Base-by-base conservation (phyloP, 768 basidiomycete species). In the Candolleomyces eurysporus region DNA sequence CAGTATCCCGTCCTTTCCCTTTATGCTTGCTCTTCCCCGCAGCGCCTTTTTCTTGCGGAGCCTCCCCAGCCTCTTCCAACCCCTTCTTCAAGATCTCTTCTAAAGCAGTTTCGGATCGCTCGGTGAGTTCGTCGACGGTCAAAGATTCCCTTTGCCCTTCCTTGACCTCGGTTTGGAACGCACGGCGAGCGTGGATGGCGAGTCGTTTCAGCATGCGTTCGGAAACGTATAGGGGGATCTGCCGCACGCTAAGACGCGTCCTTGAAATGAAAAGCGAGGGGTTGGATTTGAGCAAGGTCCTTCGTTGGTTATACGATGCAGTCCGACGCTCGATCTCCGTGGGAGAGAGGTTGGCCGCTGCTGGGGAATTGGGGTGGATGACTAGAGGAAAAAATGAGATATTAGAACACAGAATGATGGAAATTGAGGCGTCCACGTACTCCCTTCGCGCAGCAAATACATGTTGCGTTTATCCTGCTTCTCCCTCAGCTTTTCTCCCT, bases 391-490 rank as follows among this genome's bases (percentile, higher is more conserved):
- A 55, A 39, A 54, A 48, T 3, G 5, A 42, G n/a, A 48, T 43
- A 49, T 57, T 42, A 30, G 46, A 26, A 26, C 26, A 26, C 26
- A n/a, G 26, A 26, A 26, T 26, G 5, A 30, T 36, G 43, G 58
- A 21, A 16, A n/a, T 48, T 65, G 21, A 62, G 45, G 32, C 21
- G 43, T 43, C 26, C 31, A 76, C 87, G 66, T 68, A 92, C 96
- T 92, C 79, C 97, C 97, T 84, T 99, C 97, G 13, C 93, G 86
- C 66, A 99, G 82, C 61, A 99, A 85, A 72, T 99, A 98, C 70
- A 97, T 86, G 70, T 98, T 97, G 22, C 96, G 84, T 72, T 96
- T 96, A 74, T 99, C 97, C 0, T 89, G 88, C 73, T 96, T 96
- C 73, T 94, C 87, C 52, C 94, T 82, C 62, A 83, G 81, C 68